Evolutionary conservation across 1,284 basidiomycete genomes (phyloP), one percentile per base, ranked within the genome.

Genomic region (Malassezia dermatis): DNA sequence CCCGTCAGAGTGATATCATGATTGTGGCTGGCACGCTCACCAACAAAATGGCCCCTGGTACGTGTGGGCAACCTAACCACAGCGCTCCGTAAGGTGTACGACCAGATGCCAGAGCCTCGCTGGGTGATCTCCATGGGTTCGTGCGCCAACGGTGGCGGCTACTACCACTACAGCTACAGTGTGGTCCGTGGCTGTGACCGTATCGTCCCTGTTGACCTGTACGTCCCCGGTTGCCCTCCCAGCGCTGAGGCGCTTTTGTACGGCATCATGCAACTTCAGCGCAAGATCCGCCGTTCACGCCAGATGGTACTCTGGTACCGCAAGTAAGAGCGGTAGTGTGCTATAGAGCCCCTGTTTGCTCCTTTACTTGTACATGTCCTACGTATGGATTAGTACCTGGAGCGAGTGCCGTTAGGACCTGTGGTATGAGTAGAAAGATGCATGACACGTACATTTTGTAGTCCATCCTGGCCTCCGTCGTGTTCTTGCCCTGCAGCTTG

Each of bases 71-170:
- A 12, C 19, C 45, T 32, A n/a, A 32, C 45, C n/a, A 32, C 45
- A 1, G 62, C 65, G 44, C 56, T 61, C 58, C 52, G 64, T 45
- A 59, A 64, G 61, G 71, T 62, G 60, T 60, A 71, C 60, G 63
- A 66, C 58, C 65, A 69, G 63, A 76, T 76, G 73, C 75, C 72
- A 48, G 60, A 72, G 61, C 75, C 65, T 24, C 67, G 69, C 24
- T 98, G 93, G 93, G 94, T 99, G 55, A 88, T 98, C 73, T 94
- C 89, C 26, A 98, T 99, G 94, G 94, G 94, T 47, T 94, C 89
- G 12, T 99, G 94, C 75, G 94, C 94, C 21, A 98, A 98, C 76
- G 93, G 93, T 34, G 91, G 91, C 59, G 93, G 91, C 10, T 98
- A 96, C 79, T 96, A 95, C 63, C 69, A 70, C 76, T 90, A 96